These are phyloP conservation scores for Phyllostachys edulis DNA, from an alignment of 176 grass and related monocot genomes.

Conservation along the genomic window DNA sequence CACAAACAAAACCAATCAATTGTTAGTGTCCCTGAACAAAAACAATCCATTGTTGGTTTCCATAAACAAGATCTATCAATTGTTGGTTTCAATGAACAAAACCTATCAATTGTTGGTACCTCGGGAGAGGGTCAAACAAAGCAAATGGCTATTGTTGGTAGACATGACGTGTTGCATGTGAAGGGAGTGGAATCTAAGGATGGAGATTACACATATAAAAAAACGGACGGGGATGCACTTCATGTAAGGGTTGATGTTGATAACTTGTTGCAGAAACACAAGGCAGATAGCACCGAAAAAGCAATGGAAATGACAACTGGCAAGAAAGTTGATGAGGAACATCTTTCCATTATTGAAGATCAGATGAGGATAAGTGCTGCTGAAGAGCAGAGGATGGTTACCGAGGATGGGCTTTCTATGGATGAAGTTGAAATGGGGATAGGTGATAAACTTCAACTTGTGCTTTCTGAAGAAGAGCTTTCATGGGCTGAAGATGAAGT, in stretches of 20 bases:
- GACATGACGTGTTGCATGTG: background rate
- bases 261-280: slow-evolving; percentile 15
- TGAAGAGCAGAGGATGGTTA: slow-evolving; percentile 21
- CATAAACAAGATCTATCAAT: slow-evolving; percentile 26
- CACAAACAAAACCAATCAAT: background rate
- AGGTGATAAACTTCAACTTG: background rate
- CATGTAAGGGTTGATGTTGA: slow-evolving; percentile 16
- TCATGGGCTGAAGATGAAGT: slow-evolving; percentile 31
- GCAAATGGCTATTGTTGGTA: slow-evolving; percentile 21
- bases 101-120: slow-evolving; percentile 22
- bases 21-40: background rate
- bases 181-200: slow-evolving; percentile 16
- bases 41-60: slow-evolving; percentile 10
- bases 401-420: background rate
- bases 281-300: slow-evolving; percentile 9
- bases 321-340: slow-evolving; percentile 34
- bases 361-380: background rate
- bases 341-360: slow-evolving; percentile 36
- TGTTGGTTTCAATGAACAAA: slow-evolving; percentile 20
- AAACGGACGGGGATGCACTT: background rate
- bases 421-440: slow-evolving; percentile 7
- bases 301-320: background rate
- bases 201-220: slow-evolving; percentile 5
- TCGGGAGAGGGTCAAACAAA: slow-evolving; percentile 31
- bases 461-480: slow-evolving; percentile 27